phyloP scores from a whole-genome alignment of 306 rosid genomes.

The Ceratonia siliqua region DNA sequence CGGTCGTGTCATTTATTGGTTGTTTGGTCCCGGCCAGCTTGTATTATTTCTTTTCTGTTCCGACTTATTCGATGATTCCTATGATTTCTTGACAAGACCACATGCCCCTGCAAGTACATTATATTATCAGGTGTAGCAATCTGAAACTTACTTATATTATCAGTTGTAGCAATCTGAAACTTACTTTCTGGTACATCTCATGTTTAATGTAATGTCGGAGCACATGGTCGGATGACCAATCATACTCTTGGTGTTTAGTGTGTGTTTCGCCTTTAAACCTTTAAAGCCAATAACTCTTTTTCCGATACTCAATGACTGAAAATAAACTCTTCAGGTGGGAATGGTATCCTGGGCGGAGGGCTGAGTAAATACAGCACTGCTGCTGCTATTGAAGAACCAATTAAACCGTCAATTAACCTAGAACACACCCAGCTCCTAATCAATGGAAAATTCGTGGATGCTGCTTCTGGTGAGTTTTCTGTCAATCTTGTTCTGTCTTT shows the following conservation, averaged over 20 bases:
- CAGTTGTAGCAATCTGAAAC: background rate
- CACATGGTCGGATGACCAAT: background rate
- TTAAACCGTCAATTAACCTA: constrained; percentile 57
- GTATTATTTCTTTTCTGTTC: background rate
- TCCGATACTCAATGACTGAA: background rate
- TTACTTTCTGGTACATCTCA: background rate
- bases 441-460: constrained; percentile 75
- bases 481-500: background rate
- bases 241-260: background rate
- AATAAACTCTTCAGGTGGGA: constrained; percentile 46
- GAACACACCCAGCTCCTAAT: constrained; percentile 69
- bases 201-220: background rate
- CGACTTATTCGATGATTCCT: background rate
- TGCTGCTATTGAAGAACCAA: constrained; percentile 63
- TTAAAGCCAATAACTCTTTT: background rate
- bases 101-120: background rate
- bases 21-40: background rate
- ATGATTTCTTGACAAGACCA: background rate
- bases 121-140: background rate
- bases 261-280: background rate
- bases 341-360: constrained; percentile 39
- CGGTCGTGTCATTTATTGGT: background rate
- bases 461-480: constrained; percentile 74
- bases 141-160: background rate
- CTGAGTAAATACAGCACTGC: constrained; percentile 59